Evolutionary conservation across 2,329 filamentous ascomycete species (phyloP).

Genomic region (Cordyceps farinosa): DNA sequence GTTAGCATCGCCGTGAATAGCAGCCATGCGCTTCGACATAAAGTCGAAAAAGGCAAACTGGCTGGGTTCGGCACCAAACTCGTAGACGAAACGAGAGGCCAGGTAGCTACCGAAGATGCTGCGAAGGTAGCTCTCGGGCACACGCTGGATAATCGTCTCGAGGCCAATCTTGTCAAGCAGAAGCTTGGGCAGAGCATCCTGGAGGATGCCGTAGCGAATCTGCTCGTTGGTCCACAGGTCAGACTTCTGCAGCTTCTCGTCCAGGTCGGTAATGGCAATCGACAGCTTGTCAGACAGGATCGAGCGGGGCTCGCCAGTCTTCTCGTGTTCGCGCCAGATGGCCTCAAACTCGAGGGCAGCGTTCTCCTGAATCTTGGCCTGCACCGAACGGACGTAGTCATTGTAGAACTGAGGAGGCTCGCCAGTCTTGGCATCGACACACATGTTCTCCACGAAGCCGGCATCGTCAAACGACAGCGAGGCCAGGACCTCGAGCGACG

Average conservation of each 20-base stretch:
- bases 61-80: conserved; percentile 86
- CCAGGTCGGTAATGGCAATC: conserved; percentile 88
- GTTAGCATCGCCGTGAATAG: conserved; percentile 30
- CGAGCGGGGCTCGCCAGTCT: conserved; percentile 74
- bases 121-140: conserved; percentile 87
- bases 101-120: conserved; percentile 96
- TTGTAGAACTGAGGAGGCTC: conserved; percentile 87
- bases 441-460: conserved; percentile 91
- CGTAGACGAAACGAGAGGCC: conserved; percentile 92
- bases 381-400: conserved; percentile 86
- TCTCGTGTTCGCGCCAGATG: conserved; percentile 91
- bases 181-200: conserved; percentile 80
- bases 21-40: conserved; percentile 63
- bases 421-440: conserved; percentile 63
- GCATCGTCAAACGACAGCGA: conserved; percentile 91
- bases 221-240: conserved; percentile 83
- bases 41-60: conserved; percentile 99
- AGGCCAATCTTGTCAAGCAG: conserved; percentile 87
- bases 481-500: conserved; percentile 91
- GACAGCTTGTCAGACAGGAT: conserved; percentile 90
- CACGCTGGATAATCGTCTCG: conserved; percentile 78
- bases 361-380: conserved; percentile 86
- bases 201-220: conserved; percentile 73
- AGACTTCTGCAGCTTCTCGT: conserved; percentile 92
- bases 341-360: conserved; percentile 94